phyloP scores from a whole-genome alignment of 805 yeast species.

The Spathaspora boniae region DNA sequence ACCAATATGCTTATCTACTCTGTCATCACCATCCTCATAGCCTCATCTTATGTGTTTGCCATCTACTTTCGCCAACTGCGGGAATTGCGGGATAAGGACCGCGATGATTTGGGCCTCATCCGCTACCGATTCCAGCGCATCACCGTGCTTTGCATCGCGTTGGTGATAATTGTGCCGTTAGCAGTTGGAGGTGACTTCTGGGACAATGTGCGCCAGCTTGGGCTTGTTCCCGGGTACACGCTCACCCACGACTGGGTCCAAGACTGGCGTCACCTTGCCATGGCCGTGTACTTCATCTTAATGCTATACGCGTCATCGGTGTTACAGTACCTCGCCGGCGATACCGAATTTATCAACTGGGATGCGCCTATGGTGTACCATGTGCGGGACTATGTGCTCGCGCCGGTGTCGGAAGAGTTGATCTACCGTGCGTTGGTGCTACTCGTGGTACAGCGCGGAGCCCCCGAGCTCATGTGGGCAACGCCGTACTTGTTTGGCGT shows the following conservation, averaged over 20 bases:
- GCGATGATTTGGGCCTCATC: slow-evolving; percentile 46
- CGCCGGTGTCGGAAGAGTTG: slow-evolving; percentile 78
- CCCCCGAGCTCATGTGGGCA: slow-evolving; percentile 20
- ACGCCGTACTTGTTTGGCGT: slow-evolving; percentile 70
- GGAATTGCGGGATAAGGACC: slow-evolving; percentile 16
- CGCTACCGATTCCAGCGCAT: slow-evolving; percentile 38
- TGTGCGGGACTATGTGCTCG: slow-evolving; percentile 57
- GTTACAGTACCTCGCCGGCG: slow-evolving; percentile 22
- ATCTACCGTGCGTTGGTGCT: slow-evolving; percentile 54
- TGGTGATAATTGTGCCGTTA: slow-evolving; percentile 29
- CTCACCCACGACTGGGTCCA: slow-evolving; percentile 7
- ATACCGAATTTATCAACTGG: slow-evolving; percentile 1
- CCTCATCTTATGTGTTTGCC: slow-evolving; percentile 45
- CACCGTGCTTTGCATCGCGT: slow-evolving; percentile 23
- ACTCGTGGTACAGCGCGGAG: slow-evolving; percentile 13
- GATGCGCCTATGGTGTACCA: slow-evolving; percentile 4
- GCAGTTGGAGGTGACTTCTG: slow-evolving; percentile 8
- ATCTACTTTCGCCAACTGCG: slow-evolving; percentile 31
- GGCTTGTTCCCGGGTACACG: slow-evolving; percentile 35
- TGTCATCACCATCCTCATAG: no score
- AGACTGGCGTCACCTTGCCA: slow-evolving; percentile 14
- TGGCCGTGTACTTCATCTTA: slow-evolving; percentile 17
- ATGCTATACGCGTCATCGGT: slow-evolving; percentile 51
- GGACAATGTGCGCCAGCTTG: slow-evolving; percentile 17
- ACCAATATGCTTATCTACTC: no score